Percentiles rank a stretch among this genome's conserved stretches.
Conservation (phyloP, 768 basidiomycete genomes). For the Amanita thiersii region DNA sequence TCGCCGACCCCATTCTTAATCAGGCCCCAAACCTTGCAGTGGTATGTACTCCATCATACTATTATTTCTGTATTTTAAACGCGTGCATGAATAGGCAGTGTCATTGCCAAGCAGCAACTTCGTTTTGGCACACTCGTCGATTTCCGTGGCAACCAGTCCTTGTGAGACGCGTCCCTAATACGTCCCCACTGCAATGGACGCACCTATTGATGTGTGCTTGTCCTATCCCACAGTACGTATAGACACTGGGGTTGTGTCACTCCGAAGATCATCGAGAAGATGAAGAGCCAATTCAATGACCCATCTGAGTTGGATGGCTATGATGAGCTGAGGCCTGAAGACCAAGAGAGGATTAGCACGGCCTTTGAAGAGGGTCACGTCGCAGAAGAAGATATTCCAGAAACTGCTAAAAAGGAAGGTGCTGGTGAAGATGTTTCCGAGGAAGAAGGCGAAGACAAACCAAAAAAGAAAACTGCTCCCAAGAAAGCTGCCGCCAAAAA, state of each 20-base stretch:
- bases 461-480: conserved; percentile 40
- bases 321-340: conserved; percentile 60
- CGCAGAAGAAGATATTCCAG: conserved; percentile 78
- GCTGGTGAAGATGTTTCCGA: conserved; percentile 35
- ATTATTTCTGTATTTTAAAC: conserved; percentile 10
- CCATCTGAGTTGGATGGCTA: conserved; percentile 79
- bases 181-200: neutral
- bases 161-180: conserved; percentile 34
- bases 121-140: conserved; percentile 73
- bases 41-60: conserved; percentile 31
- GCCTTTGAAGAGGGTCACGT: conserved; percentile 78
- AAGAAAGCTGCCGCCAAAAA: conserved; percentile 25
- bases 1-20: conserved; percentile 16
- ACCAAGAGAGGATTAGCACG: conserved; percentile 59
- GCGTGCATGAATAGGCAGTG: conserved; percentile 40
- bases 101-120: conserved; percentile 64
- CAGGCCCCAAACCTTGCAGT: conserved; percentile 71
- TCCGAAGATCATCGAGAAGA: conserved; percentile 55
- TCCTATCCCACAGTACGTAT: conserved; percentile 47
- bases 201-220: conserved; percentile 3
- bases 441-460: conserved; percentile 38
- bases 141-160: conserved; percentile 57
- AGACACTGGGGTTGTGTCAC: conserved; percentile 91
- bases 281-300: conserved; percentile 52
- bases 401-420: conserved; percentile 52